phyloP scores from a whole-genome alignment of 2,329 filamentous ascomycete species.

The Colletotrichum magnum region DNA sequence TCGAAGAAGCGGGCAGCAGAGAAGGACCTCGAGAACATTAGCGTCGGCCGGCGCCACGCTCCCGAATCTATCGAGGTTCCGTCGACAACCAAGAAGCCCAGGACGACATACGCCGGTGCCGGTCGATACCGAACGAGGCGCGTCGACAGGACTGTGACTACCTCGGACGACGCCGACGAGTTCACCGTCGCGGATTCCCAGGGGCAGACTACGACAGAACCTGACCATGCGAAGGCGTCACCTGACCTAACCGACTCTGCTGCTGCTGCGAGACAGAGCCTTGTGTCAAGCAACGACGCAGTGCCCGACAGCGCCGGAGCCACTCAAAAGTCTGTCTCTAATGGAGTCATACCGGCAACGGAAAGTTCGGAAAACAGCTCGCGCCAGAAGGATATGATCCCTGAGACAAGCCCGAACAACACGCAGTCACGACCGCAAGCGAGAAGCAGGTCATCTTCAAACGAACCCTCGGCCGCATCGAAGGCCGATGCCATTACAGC shows the following conservation, averaged over 20 bases:
- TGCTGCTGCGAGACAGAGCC: not conserved
- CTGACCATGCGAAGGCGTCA: not conserved
- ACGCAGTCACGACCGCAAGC: constrained; percentile 29
- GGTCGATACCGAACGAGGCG: not conserved
- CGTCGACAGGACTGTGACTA: constrained; percentile 3
- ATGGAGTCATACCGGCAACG: constrained; percentile 5
- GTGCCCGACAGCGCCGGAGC: constrained; percentile 36
- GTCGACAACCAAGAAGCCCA: constrained; percentile 24
- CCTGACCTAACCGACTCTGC: constrained; percentile 1
- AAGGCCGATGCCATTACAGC: not conserved
- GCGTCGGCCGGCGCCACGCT: constrained; percentile 43
- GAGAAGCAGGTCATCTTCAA: not conserved
- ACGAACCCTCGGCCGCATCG: not conserved
- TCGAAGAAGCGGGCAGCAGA: constrained; percentile 52
- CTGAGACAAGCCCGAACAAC: constrained; percentile 48
- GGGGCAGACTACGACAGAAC: constrained; percentile 13
- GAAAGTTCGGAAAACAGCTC: constrained; percentile 39
- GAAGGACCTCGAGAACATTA: constrained; percentile 58
- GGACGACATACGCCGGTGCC: not conserved
- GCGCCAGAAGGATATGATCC: constrained; percentile 44
- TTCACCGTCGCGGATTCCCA: constrained; percentile 42
- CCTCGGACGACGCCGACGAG: constrained; percentile 30
- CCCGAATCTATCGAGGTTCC: constrained; percentile 22
- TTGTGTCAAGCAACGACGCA: constrained; percentile 36
- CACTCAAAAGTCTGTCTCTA: constrained; percentile 20